phyloP scores from a whole-genome alignment of 2,329 filamentous ascomycete species.

The Neocucurbitaria cava region DNA sequence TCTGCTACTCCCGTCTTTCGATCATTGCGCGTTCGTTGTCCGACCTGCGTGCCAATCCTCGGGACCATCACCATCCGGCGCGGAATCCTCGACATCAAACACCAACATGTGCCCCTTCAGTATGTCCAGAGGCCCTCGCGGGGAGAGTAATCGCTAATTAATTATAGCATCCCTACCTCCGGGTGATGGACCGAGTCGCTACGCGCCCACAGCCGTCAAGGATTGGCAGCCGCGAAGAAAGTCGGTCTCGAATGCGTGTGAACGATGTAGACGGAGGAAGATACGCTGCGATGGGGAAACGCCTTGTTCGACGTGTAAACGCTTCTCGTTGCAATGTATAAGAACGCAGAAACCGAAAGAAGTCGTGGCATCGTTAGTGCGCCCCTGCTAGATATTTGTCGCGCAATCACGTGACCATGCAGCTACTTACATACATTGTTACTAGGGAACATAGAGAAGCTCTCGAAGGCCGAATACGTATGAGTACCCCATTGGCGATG shows the following conservation, averaged over 20 bases:
- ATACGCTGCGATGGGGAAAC: constrained; percentile 48
- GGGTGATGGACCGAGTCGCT: constrained; percentile 38
- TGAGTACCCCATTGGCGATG: neutral
- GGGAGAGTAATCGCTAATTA: constrained; percentile 16
- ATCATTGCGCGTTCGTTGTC: constrained; percentile 26
- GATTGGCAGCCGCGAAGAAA: constrained; percentile 47
- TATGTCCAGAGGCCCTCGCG: constrained; percentile 21
- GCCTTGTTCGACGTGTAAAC: constrained; percentile 46
- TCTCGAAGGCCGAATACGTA: constrained; percentile 44
- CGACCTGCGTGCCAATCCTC: constrained; percentile 18
- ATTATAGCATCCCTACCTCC: constrained; percentile 36
- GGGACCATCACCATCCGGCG: constrained; percentile 37
- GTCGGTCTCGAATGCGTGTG: constrained; percentile 48
- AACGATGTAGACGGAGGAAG: constrained; percentile 45
- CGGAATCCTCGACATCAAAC: constrained; percentile 31
- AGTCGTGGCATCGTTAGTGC: constrained; percentile 45
- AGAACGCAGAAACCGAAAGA: constrained; percentile 47
- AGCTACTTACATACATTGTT: constrained; percentile 17
- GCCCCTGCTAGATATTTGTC: neutral
- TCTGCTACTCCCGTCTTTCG: constrained; percentile 24
- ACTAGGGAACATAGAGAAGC: constrained; percentile 46
- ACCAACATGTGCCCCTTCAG: constrained; percentile 46
- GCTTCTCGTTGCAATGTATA: constrained; percentile 47
- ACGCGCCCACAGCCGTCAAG: constrained; percentile 40
- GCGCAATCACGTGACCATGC: constrained; percentile 30